Evolutionary conservation across 225 moss, liverwort and hornwort species (phyloP).

Genomic region (Anthoceros angustus): DNA sequence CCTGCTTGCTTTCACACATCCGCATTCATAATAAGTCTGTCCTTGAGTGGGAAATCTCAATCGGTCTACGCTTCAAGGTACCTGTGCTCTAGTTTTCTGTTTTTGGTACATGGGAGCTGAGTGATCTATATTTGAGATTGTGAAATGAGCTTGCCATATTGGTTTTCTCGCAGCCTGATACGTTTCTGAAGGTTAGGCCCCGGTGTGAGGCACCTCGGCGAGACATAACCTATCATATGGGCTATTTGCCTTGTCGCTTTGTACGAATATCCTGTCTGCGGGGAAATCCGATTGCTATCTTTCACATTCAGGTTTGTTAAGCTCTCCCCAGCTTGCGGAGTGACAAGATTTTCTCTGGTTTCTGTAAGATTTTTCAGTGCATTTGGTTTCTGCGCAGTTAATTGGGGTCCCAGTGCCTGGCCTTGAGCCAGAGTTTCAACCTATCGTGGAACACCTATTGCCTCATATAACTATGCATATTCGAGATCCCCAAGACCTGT

Average conservation of each 20-base stretch:
- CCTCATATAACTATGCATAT: conserved; percentile 69
- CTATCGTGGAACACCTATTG: conserved; percentile 68
- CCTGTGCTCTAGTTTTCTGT: too few relatives aligned
- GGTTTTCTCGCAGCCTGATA: conserved; percentile 52
- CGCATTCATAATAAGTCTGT: conserved; percentile 96
- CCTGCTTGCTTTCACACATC: conserved; percentile 69
- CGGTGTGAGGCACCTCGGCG: conserved; percentile 88
- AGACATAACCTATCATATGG: conserved; percentile 61
- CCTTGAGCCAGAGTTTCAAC: conserved; percentile 80
- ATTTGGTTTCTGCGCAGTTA: conserved; percentile 32
- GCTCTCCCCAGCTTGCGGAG: neutral
- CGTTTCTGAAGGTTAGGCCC: conserved; percentile 70
- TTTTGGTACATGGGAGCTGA: too few relatives aligned
- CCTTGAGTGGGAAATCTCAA: conserved; percentile 89
- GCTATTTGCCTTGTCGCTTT: conserved; percentile 74
- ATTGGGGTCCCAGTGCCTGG: conserved; percentile 88
- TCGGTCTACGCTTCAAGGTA: conserved; percentile 84
- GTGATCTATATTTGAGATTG: too few relatives aligned
- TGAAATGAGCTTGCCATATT: neutral
- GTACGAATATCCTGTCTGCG: conserved; percentile 80
- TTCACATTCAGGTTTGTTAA: conserved; percentile 57
- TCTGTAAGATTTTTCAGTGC: neutral
- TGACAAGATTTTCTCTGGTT: neutral
- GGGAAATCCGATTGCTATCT: conserved; percentile 85
- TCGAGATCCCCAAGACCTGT: conserved; percentile 72